Evolutionary conservation across 2,329 filamentous ascomycete species (phyloP).

Genomic region (Cladosporium sp.): DNA sequence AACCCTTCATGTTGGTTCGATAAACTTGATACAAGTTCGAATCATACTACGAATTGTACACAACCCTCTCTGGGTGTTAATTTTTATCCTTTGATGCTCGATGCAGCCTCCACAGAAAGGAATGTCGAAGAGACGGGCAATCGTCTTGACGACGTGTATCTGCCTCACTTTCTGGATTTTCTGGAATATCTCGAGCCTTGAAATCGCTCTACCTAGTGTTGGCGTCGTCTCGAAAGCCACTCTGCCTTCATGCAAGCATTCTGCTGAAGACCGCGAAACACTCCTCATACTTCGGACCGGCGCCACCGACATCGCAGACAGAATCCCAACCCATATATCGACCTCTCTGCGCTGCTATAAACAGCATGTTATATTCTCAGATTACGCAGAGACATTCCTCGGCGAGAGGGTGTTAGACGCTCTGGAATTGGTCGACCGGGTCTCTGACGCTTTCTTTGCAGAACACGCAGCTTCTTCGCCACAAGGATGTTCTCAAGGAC

Average conservation of each 20-base stretch:
- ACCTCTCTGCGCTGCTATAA: conserved; percentile 59
- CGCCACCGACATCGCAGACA: conserved; percentile 57
- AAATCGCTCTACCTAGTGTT: neutral
- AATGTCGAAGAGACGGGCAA: no score
- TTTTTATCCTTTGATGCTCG: no score
- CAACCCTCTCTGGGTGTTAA: no score
- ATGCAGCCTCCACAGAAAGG: no score
- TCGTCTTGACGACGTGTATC: no score
- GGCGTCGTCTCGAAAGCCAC: neutral
- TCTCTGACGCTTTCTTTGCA: neutral
- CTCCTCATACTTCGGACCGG: conserved; percentile 62
- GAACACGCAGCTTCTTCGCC: conserved; percentile 9
- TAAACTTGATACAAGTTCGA: no score
- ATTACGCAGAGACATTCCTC: conserved; percentile 55
- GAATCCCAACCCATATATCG: conserved; percentile 57
- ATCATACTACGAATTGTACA: no score
- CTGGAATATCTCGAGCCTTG: conserved; percentile 3
- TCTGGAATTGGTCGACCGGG: conserved; percentile 37
- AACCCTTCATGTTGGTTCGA: no score
- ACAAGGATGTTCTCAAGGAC: conserved; percentile 32
- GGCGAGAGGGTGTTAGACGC: conserved; percentile 43
- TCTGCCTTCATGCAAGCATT: conserved; percentile 13
- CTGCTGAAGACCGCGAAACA: conserved; percentile 48
- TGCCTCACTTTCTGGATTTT: neutral
- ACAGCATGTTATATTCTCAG: conserved; percentile 60